These are phyloP conservation scores for Hypoxylon sp. DNA, from an alignment of 2,329 filamentous ascomycete species.

Conservation along the genomic window DNA sequence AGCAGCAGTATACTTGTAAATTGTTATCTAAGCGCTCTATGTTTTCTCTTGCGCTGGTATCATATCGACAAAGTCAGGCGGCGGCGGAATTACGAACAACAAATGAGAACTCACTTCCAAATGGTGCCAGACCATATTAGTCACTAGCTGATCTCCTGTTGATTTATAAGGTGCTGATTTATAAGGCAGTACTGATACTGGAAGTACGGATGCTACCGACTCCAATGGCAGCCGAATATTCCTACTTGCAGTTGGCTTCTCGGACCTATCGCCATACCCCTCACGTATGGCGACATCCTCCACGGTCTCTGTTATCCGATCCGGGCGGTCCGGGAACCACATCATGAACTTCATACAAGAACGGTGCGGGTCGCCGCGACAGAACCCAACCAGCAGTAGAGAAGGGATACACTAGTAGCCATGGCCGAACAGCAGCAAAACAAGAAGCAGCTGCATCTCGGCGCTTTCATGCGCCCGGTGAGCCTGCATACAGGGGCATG, in stretches of 20 bases:
- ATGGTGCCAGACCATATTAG: neutral
- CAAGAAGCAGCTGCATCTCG: constrained; percentile 63
- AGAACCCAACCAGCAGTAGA: neutral
- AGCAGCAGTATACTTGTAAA: too few relatives aligned
- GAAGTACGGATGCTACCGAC: constrained; percentile 13
- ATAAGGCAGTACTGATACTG: constrained; percentile 32
- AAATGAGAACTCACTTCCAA: neutral
- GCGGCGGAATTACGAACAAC: neutral
- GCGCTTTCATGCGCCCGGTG: constrained; percentile 70
- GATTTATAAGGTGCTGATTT: constrained; percentile 41
- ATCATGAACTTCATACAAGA: constrained; percentile 27
- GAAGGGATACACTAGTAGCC: constrained; percentile 3
- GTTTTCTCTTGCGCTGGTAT: neutral
- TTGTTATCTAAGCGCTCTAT: too few relatives aligned
- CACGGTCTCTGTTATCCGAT: constrained; percentile 23
- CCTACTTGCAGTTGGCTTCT: constrained; percentile 26
- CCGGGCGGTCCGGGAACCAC: constrained; percentile 24
- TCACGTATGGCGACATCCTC: constrained; percentile 43
- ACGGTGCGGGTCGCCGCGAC: neutral
- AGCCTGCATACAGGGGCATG: constrained; percentile 68
- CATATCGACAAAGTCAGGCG: neutral
- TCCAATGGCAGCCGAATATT: constrained; percentile 12
- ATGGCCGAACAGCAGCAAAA: constrained; percentile 43
- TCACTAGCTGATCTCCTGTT: constrained; percentile 2
- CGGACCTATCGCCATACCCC: constrained; percentile 42